phyloP scores from a whole-genome alignment of 257 asterid species.

The Ophiorrhiza pumila region DNA sequence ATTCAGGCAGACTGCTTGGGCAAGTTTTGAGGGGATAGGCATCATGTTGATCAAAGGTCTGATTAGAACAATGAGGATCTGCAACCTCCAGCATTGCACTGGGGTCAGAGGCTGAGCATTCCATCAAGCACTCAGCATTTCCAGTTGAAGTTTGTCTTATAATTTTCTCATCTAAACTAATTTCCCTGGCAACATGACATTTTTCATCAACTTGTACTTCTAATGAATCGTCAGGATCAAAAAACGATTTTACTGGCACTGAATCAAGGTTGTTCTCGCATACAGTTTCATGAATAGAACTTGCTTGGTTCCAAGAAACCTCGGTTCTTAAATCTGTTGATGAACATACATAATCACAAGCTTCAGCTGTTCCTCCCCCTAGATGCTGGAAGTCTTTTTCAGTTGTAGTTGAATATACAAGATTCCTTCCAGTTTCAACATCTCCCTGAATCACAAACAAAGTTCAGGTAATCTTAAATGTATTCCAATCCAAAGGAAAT shows the following conservation, averaged over 20 bases:
- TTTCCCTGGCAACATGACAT: slow-evolving; percentile 21
- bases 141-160: slow-evolving; percentile 20
- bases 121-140: slow-evolving; percentile 20
- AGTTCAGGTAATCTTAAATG: slow-evolving; percentile 2
- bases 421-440: slow-evolving; percentile 33
- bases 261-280: slow-evolving; percentile 22
- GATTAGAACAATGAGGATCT: slow-evolving; percentile 20
- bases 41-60: slow-evolving; percentile 17
- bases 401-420: slow-evolving; percentile 29
- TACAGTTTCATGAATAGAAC: slow-evolving; percentile 27
- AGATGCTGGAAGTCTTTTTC: slow-evolving; percentile 39
- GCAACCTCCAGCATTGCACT: slow-evolving; percentile 27
- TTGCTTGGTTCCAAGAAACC: slow-evolving; percentile 20
- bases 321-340: slow-evolving; percentile 36
- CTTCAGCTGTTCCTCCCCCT: slow-evolving; percentile 32
- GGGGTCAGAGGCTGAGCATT: slow-evolving; percentile 26
- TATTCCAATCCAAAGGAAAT: not conserved
- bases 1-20: slow-evolving; percentile 21
- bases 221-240: slow-evolving; percentile 30
- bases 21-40: slow-evolving; percentile 13
- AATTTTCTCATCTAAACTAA: slow-evolving; percentile 23
- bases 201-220: slow-evolving; percentile 28
- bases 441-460: slow-evolving; percentile 39
- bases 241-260: slow-evolving; percentile 35
- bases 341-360: slow-evolving; percentile 34